These are phyloP conservation scores for Flaveria sonorensis DNA, from an alignment of 129 eudicot genomes.

Conservation along the genomic window DNA sequence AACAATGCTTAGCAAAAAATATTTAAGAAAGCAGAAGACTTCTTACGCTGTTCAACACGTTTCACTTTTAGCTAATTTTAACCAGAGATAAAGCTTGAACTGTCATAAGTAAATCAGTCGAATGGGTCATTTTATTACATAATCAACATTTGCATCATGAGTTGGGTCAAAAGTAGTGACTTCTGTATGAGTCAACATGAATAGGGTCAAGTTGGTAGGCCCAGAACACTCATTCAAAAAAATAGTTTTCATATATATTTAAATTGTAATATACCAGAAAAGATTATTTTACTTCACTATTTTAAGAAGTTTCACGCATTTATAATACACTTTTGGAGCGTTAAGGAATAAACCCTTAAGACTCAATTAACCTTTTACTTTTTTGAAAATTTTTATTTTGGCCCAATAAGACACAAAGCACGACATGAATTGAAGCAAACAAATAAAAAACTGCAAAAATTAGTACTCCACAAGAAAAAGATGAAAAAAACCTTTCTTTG, in stretches of 20 bases:
- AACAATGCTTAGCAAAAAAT: slow-evolving; percentile 18
- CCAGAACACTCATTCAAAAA: neutral
- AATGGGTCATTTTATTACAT: neutral
- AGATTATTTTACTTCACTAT: neutral
- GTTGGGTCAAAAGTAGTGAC: neutral
- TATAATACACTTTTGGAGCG: neutral
- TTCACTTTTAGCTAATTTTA: neutral
- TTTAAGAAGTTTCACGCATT: neutral
- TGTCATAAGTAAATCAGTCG: neutral
- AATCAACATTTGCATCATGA: neutral
- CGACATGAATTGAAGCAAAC: neutral
- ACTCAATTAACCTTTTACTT: neutral
- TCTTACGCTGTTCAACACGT: neutral
- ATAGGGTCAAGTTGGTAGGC: neutral
- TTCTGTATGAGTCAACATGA: neutral
- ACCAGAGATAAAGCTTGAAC: neutral
- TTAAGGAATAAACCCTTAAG: neutral
- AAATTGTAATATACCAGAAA: neutral
- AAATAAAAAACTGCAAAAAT: neutral
- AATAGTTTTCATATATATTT: neutral
- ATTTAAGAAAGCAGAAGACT: neutral
- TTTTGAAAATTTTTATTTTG: neutral
- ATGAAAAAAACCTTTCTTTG: slow-evolving; percentile 73
- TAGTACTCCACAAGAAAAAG: slow-evolving; percentile 2
- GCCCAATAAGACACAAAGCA: neutral